A percentile compares a stretch with the other conserved stretches of the same genome.
These are phyloP conservation scores for Trichophyton rubrum DNA, from an alignment of 2,329 filamentous ascomycete species.

Conservation along the genomic window DNA sequence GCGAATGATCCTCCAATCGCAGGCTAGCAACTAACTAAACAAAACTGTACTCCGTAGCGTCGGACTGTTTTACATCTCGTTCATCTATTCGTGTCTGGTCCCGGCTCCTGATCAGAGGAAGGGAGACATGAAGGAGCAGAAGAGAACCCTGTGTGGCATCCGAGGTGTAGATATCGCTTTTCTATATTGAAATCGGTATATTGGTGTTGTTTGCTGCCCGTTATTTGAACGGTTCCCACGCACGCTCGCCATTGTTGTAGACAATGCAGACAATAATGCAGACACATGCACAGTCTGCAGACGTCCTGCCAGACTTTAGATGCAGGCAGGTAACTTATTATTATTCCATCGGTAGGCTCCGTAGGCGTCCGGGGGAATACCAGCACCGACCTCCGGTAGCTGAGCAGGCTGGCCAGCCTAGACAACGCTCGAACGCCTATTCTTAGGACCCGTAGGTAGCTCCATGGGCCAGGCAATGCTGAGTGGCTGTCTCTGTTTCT, in stretches of 20 bases:
- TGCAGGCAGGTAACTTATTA: not conserved
- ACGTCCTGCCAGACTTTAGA: not conserved
- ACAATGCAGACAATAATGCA: not conserved
- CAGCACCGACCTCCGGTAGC: not conserved
- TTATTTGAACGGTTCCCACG: no score
- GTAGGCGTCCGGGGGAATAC: slow-evolving; percentile 4
- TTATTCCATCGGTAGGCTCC: not conserved
- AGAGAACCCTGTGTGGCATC: not conserved
- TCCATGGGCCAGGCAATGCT: not conserved
- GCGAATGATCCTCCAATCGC: not conserved
- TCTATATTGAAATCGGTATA: no score
- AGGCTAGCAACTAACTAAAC: not conserved
- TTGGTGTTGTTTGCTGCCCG: no score
- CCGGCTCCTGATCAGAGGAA: not conserved
- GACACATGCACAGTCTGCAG: not conserved
- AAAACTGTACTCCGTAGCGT: not conserved
- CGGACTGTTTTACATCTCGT: not conserved
- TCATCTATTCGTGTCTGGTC: slow-evolving; percentile 2
- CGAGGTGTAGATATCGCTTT: not conserved
- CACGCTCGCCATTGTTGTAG: not conserved
- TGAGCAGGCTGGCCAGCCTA: not conserved
- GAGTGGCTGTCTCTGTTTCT: not conserved
- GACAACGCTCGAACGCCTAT: not conserved
- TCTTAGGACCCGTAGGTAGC: not conserved
- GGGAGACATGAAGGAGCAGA: not conserved